phyloP scores from a whole-genome alignment of 495 filamentous ascomycete genomes.

The Talaromyces borbonicus region DNA sequence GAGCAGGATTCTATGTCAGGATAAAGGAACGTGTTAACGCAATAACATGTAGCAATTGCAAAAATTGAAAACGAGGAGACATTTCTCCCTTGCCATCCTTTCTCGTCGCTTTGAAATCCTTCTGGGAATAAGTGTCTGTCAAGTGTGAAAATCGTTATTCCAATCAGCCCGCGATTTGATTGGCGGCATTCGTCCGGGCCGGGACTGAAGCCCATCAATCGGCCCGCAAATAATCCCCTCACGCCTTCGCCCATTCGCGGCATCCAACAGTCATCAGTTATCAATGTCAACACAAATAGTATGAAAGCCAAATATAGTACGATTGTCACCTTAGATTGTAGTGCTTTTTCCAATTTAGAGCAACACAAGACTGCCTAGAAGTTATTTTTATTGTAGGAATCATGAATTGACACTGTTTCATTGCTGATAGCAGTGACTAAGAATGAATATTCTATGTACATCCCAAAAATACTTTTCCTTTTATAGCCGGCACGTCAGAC shows the following conservation, averaged over 20 bases:
- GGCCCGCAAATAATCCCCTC: not conserved
- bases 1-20: no score
- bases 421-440: constrained; percentile 6
- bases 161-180: not conserved
- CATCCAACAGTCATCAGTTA: no score
- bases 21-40: no score
- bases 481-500: not conserved
- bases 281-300: no score
- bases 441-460: constrained; percentile 7
- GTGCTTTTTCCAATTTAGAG: no score
- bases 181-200: not conserved
- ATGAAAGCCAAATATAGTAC: no score
- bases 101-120: not conserved
- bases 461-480: constrained; percentile 5
- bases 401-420: constrained; percentile 8
- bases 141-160: not conserved
- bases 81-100: no score
- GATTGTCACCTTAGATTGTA: no score
- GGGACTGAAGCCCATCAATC: not conserved
- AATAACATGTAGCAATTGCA: no score
- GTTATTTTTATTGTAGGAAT: no score
- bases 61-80: no score
- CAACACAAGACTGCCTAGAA: no score
- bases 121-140: not conserved
- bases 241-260: not conserved